These are phyloP conservation scores for Entrophospora sp. DNA, from an alignment of 192 early-diverging fungal species.

Conservation along the genomic window DNA sequence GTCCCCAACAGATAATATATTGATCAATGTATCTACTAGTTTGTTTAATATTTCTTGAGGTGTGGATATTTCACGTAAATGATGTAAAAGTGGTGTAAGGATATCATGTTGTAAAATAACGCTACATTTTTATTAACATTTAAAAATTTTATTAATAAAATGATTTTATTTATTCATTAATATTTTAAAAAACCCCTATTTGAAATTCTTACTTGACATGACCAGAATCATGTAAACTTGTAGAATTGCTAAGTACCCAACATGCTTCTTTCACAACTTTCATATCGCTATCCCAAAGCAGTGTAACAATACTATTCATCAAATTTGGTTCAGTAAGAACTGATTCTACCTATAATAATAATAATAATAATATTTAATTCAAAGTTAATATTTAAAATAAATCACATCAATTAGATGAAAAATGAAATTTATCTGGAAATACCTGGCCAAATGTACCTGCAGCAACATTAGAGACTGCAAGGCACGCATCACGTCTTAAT, in stretches of 20 bases:
- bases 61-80: neutral
- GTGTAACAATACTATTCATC: neutral
- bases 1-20: constrained; percentile 9
- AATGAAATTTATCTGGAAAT: too few relatives aligned
- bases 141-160: neutral
- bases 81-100: neutral
- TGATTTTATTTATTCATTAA: neutral
- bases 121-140: too few relatives aligned
- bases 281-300: constrained; percentile 9
- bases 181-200: neutral
- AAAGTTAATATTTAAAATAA: too few relatives aligned
- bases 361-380: too few relatives aligned
- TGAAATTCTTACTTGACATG: neutral
- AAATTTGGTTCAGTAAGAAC: neutral
- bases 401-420: neutral
- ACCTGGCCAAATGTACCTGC: constrained; percentile 11
- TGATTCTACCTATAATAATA: neutral
- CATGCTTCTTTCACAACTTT: constrained; percentile 12
- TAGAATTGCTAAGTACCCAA: constrained; percentile 6
- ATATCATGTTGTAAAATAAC: constrained; percentile 3
- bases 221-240: neutral
- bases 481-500: neutral
- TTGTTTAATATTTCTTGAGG: constrained; percentile 10
- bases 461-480: constrained; percentile 6
- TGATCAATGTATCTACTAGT: constrained; percentile 3